Conservation (phyloP, 2,329 filamentous ascomycete genomes). For the Sarocladiaceae sp. region DNA sequence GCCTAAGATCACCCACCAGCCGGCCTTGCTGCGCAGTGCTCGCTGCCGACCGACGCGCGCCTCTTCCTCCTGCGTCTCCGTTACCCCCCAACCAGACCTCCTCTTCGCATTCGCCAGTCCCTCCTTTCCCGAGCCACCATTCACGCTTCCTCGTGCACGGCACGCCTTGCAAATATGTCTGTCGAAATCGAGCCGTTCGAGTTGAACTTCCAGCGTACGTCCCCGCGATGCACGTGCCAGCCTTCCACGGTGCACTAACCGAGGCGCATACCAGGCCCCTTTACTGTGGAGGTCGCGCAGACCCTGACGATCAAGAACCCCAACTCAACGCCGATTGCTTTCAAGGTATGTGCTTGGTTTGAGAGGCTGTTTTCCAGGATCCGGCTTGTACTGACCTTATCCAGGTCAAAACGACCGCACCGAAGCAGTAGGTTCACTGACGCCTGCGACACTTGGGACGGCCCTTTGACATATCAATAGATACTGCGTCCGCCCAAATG, state of each 20-base stretch:
- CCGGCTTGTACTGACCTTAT: slow-evolving; percentile 14
- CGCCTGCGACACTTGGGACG: not conserved
- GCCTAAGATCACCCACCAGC: too few relatives aligned
- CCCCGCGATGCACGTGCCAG: slow-evolving; percentile 8
- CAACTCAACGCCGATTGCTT: slow-evolving; percentile 56
- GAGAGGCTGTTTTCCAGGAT: slow-evolving; percentile 3
- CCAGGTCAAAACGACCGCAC: slow-evolving; percentile 97
- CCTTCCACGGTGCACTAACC: slow-evolving; percentile 1
- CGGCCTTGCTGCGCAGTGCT: not conserved
- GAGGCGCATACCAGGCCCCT: slow-evolving; percentile 46
- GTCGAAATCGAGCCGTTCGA: slow-evolving; percentile 89
- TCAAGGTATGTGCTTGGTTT: slow-evolving; percentile 57
- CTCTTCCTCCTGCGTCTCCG: not conserved
- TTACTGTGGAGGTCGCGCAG: slow-evolving; percentile 60
- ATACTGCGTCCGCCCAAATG: slow-evolving; percentile 97
- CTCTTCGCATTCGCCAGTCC: not conserved
- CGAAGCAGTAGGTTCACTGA: slow-evolving; percentile 76
- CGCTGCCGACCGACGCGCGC: not conserved
- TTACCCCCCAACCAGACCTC: not conserved
- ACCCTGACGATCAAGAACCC: slow-evolving; percentile 59
- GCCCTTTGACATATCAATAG: slow-evolving; percentile 37
- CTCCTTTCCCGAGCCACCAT: not conserved
- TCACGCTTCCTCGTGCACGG: too few relatives aligned
- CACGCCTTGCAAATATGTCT: too few relatives aligned
- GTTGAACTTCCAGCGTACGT: slow-evolving; percentile 87